These are phyloP conservation scores for Skeletonema marinoi DNA, from an alignment of 108 stramenopile species.

Conservation along the genomic window DNA sequence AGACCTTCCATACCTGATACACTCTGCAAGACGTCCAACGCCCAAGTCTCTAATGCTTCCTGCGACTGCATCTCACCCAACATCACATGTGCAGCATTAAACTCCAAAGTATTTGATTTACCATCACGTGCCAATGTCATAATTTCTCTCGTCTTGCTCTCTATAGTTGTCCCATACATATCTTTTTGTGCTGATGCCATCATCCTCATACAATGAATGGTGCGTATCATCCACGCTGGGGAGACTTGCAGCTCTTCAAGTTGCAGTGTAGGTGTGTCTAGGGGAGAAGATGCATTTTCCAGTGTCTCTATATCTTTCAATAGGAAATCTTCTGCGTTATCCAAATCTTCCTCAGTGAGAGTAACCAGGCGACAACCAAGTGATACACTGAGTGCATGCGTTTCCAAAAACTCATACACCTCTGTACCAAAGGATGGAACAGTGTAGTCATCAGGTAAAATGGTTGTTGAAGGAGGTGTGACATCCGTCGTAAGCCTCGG, in stretches of 20 bases:
- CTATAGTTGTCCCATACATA: not conserved
- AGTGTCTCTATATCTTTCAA: conserved; percentile 9
- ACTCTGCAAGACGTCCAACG: conserved; percentile 6
- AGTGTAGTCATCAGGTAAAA: conserved; percentile 5
- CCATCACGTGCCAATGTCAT: not conserved
- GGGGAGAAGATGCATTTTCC: not conserved
- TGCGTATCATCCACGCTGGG: conserved; percentile 7
- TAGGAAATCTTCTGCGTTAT: not conserved
- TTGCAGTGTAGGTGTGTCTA: conserved; percentile 1
- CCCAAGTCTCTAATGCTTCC: conserved; percentile 17
- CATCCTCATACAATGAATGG: conserved; percentile 11
- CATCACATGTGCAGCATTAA: conserved; percentile 3
- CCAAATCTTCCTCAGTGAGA: conserved; percentile 9
- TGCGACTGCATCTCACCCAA: conserved; percentile 12
- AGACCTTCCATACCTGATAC: conserved; percentile 11
- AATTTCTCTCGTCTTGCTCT: not conserved
- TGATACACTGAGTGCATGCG: conserved; percentile 9
- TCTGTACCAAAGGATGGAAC: conserved; percentile 12
- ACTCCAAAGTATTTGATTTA: conserved; percentile 3
- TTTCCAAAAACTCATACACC: conserved; percentile 10
- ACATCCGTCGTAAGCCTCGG: not conserved
- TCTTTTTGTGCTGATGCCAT: not conserved
- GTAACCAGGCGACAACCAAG: conserved; percentile 14
- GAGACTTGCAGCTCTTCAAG: conserved; percentile 15
- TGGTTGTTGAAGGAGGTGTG: conserved; percentile 10